A percentile compares a stretch with the other conserved stretches of the same genome.
Conservation (phyloP, 805 yeast genomes). For the Wickerhamiella shivajii region DNA sequence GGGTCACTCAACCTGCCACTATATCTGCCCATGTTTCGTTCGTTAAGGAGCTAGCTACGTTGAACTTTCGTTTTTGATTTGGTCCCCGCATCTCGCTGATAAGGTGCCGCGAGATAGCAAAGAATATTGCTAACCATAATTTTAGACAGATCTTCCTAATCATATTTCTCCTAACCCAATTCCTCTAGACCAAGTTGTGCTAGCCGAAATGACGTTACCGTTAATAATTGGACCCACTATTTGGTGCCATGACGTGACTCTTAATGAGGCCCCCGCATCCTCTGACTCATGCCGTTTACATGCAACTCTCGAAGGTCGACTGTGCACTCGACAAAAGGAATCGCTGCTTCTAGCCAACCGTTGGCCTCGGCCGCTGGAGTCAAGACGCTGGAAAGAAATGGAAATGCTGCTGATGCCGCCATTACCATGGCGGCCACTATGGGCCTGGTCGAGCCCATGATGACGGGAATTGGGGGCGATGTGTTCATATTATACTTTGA, state of each 20-base stretch:
- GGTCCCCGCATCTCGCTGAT: too few species aligned
- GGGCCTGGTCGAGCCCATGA: constrained; percentile 27
- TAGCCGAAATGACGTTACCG: too few species aligned
- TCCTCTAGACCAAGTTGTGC: too few species aligned
- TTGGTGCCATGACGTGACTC: background rate
- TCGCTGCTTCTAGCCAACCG: constrained; percentile 65
- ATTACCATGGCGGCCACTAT: constrained; percentile 30
- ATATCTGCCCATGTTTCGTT: too few species aligned
- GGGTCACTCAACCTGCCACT: too few species aligned
- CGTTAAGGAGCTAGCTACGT: too few species aligned
- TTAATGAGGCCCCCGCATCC: background rate
- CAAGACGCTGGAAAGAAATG: constrained; percentile 50
- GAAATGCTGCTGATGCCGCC: constrained; percentile 39
- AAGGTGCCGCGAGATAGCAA: too few species aligned
- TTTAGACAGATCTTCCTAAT: too few species aligned
- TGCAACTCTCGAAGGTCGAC: constrained; percentile 54
- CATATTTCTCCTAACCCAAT: too few species aligned
- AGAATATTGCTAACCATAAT: too few species aligned
- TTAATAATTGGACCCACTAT: too few species aligned
- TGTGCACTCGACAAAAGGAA: constrained; percentile 57
- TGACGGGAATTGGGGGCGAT: constrained; percentile 30
- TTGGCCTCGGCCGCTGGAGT: constrained; percentile 61
- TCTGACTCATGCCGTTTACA: constrained; percentile 1
- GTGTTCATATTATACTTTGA: constrained; percentile 46
- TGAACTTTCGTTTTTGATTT: too few species aligned